Base-by-base conservation (phyloP, 345 rosid species). In the Lenwebbia sp. region DNA sequence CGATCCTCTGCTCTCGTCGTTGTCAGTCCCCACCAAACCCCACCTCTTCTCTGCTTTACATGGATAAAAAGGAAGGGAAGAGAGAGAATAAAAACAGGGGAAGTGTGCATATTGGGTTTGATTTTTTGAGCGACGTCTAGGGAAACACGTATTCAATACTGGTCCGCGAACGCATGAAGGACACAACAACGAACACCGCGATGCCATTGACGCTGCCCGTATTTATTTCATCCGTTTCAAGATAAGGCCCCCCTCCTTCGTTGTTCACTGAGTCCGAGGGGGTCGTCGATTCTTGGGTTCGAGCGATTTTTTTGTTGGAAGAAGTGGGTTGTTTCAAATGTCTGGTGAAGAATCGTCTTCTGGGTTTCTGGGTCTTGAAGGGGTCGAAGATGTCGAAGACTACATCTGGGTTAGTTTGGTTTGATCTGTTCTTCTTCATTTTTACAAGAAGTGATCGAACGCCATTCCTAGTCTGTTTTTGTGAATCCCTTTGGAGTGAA, bases 341-440 rank as follows among this genome's bases (percentile, higher is more conserved):
- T 92, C 94, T 53, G 93, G 83, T 82, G 92, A 89, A 55, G 85
- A 86, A 41, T 76, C 93, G 85, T 85, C 95, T 84, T 91, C 92
- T 37, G 86, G 76, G 28, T 84, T 93, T 51, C 22, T 22, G 81
- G 53, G 62, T 84, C 85, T 94, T 44, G 92, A 92, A 65, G 94
- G 94, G 83, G 88, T 95, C 85, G 93, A 91, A 50, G 94, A 95
- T 54, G 96, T 94, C 21, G 93, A 96, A 41, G 95, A 93, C 50
- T 95, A 87, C 86, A 82, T 89, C 90, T 88, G 91, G 92, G 99
- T 95, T 23, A 86, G 92, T 85, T 54, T 44, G 86, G 40, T 19
- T 70, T 37, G 81, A 70, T 70, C 47, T 70, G 47, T 37, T 70
- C 1, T 70, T 19, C 47, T 70, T 37, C 26, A 3, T 70, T 19